A percentile compares a stretch with the other conserved stretches of the same genome.
Evolutionary conservation across 169 alveolate genomes (phyloP).

Genomic region (Cryptosporidium ubiquitum): DNA sequence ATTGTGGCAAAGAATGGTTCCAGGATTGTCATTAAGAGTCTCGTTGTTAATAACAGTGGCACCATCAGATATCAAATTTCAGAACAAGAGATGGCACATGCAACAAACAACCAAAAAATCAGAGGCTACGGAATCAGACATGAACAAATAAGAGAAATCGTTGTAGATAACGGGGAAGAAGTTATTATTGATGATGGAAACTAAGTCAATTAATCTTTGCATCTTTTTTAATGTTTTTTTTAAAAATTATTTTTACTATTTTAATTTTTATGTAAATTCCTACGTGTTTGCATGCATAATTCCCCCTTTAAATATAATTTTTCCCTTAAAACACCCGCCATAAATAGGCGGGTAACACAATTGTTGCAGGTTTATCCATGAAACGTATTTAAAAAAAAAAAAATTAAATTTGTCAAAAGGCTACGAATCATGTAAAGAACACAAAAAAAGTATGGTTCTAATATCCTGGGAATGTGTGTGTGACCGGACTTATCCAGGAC

Average conservation of each 20-base stretch:
- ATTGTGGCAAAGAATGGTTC: constrained; percentile 32
- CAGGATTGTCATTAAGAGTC: constrained; percentile 39
- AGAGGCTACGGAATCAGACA: constrained; percentile 66
- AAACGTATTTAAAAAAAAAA: not conserved
- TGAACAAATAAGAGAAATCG: constrained; percentile 41
- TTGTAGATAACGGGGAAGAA: not conserved
- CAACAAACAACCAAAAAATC: constrained; percentile 45
- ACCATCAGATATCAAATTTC: constrained; percentile 33
- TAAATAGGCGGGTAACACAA: not conserved
- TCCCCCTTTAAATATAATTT: not conserved
- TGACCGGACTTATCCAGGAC: constrained; percentile 77
- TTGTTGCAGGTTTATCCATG: constrained; percentile 42
- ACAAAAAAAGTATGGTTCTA: constrained; percentile 54
- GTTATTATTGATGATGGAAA: constrained; percentile 17
- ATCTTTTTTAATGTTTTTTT: not conserved
- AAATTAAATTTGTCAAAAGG: not conserved
- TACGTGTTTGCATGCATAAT: not conserved
- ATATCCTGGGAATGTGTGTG: constrained; percentile 79
- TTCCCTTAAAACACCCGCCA: not conserved
- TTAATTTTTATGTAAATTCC: not conserved
- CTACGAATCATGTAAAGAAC: constrained; percentile 8
- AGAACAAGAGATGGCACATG: constrained; percentile 36
- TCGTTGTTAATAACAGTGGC: constrained; percentile 43
- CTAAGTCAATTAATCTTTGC: not conserved
- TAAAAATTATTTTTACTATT: not conserved